A percentile compares a stretch with the other conserved stretches of the same genome.
Conservation (phyloP, 2,329 filamentous ascomycete genomes). For the Ilyonectria mors-panacis region DNA sequence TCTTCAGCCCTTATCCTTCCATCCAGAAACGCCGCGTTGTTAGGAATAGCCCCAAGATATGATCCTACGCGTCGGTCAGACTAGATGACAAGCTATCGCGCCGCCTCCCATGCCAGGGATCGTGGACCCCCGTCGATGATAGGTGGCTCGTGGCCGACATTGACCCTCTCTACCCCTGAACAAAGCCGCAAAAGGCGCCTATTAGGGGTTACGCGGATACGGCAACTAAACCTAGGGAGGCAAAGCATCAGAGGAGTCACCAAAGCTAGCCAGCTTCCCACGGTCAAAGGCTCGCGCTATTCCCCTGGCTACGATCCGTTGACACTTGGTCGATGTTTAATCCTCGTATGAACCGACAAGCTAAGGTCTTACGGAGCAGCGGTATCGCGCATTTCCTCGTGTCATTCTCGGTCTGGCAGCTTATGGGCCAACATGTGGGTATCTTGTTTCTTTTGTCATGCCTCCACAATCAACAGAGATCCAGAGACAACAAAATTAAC, state of each 20-base stretch:
- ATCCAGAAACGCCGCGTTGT: not conserved
- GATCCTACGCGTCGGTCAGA: not conserved
- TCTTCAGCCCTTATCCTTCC: not conserved
- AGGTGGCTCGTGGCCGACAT: conserved; percentile 19
- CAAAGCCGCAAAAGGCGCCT: conserved; percentile 36
- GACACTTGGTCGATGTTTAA: conserved; percentile 6
- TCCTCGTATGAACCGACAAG: not conserved
- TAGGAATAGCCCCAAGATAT: not conserved
- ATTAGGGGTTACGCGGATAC: conserved; percentile 34
- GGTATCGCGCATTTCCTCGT: not conserved
- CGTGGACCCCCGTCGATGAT: conserved; percentile 12
- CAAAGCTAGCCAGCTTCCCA: not conserved
- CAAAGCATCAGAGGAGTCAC: conserved; percentile 19
- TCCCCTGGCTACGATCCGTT: conserved; percentile 4
- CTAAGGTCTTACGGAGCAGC: not conserved
- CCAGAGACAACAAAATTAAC: not conserved
- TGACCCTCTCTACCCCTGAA: conserved; percentile 38
- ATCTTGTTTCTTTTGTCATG: not conserved
- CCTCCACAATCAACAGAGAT: not conserved
- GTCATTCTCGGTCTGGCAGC: not conserved
- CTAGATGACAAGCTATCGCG: not conserved
- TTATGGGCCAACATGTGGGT: not conserved
- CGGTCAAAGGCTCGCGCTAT: conserved; percentile 14
- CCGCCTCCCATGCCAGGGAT: conserved; percentile 9
- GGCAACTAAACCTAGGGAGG: conserved; percentile 27